These are phyloP conservation scores for Bretschneidera sinensis DNA, from an alignment of 345 rosid species.

Conservation along the genomic window DNA sequence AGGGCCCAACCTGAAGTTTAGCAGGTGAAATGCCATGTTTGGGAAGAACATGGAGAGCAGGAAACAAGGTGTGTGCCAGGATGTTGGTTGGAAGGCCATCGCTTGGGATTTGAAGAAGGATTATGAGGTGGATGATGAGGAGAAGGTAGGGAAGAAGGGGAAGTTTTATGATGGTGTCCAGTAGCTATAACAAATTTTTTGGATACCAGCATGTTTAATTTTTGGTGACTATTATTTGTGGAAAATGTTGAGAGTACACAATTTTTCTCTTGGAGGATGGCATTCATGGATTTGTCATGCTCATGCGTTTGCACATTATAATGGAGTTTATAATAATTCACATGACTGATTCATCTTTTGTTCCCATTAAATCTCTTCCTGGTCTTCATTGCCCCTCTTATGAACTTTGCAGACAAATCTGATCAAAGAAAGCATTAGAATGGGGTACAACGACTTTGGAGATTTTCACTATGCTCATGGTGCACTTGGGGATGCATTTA, in stretches of 20 bases:
- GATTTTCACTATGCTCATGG: constrained; percentile 93
- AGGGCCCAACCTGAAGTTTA: too few relatives aligned
- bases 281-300: background rate
- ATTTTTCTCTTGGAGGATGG: background rate
- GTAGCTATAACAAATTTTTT: background rate
- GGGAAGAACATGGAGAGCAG: too few relatives aligned
- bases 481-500: constrained; percentile 81
- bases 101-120: background rate
- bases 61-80: too few relatives aligned
- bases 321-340: background rate
- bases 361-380: background rate
- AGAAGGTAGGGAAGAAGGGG: background rate
- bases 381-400: background rate
- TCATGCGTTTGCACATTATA: background rate
- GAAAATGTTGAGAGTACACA: background rate
- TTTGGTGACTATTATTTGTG: background rate
- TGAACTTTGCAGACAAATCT: constrained; percentile 70
- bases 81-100: background rate
- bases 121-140: background rate
- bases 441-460: constrained; percentile 98
- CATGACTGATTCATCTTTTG: background rate
- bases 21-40: too few relatives aligned
- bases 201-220: background rate
- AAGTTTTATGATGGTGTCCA: background rate
- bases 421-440: constrained; percentile 94